Evolutionary conservation across 768 basidiomycete species (phyloP).

Genomic region (Podaxis rugospora): DNA sequence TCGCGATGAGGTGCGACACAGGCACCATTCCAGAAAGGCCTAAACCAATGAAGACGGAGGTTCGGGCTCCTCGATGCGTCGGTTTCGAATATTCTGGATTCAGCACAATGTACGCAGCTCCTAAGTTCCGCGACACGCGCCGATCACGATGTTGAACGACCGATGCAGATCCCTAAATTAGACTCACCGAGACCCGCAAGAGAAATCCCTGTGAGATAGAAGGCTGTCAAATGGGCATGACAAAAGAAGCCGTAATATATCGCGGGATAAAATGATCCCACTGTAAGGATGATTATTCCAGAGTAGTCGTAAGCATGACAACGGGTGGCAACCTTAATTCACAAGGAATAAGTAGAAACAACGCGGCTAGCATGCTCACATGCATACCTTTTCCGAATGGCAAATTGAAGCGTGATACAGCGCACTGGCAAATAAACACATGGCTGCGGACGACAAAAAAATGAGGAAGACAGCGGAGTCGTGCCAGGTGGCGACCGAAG

Average conservation of each 20-base stretch:
- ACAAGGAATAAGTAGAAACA: conserved; percentile 12
- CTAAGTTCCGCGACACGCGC: conserved; percentile 30
- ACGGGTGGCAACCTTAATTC: conserved; percentile 45
- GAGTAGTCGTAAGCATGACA: conserved; percentile 74
- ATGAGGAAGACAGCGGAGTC: conserved; percentile 57
- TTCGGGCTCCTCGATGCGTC: conserved; percentile 71
- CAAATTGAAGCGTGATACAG: conserved; percentile 69
- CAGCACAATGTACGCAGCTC: conserved; percentile 71
- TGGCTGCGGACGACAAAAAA: conserved; percentile 69
- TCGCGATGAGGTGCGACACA: conserved; percentile 55
- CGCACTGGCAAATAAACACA: conserved; percentile 69
- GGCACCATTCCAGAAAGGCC: conserved; percentile 71
- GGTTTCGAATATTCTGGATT: conserved; percentile 76
- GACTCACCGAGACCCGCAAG: conserved; percentile 56
- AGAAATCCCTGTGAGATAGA: conserved; percentile 51
- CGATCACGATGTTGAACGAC: conserved; percentile 14
- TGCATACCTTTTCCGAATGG: conserved; percentile 64
- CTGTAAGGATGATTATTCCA: conserved; percentile 74
- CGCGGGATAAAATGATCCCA: conserved; percentile 76
- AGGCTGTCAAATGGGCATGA: conserved; percentile 43
- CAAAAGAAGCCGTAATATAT: conserved; percentile 81
- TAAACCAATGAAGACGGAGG: conserved; percentile 72
- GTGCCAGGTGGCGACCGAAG: conserved; percentile 48
- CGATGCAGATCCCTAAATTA: conserved; percentile 19
- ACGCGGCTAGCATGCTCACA: conserved; percentile 16